Evolutionary conservation across 2,329 filamentous ascomycete species (phyloP), one percentile per base, ranked within the genome.

Genomic region (Mollisiaceae sp.): DNA sequence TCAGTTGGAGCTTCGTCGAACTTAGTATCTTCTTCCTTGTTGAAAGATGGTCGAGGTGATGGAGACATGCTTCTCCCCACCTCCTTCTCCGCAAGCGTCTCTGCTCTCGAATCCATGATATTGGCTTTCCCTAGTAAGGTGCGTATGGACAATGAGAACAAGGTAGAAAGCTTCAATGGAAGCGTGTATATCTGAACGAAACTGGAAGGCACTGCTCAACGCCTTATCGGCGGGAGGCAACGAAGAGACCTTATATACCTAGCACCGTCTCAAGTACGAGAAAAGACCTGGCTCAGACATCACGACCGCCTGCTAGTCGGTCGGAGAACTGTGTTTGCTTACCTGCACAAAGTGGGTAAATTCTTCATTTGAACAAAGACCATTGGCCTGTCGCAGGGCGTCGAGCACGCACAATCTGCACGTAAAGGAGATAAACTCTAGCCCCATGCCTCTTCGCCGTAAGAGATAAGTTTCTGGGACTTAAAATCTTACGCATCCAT

Each of bases 51-150:
- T 4, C 27, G 52, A 12, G 71, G 66, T 35, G 71, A 69, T 8
- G 68, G 65, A 0, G 69, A 62, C 15, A 43, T 39, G 50, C 65
- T 71, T 65, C 67, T 67, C 8, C 63, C 67, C 8, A 63, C 54
- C 14, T 73, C 69, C 41, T 68, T 68, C 15, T 70, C 70, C 18
- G 65, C 64, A 1, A 71, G 59, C 3, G 70, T 73, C 47, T 56
- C 60, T 59, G 70, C 59, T 65, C 67, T 67, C 9, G 70, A 71
- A 63, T 73, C 70, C 66, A 67, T 62, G 45, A 12, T 54, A 18
- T 54, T 18, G 24, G 24, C 22, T 32, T 4, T 54, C 24, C 32
- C 50, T 54, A 18, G n/a, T 24, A 22, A 27, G 24, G 18, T 18
- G 50, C 14, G 50, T 54, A 32, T 35, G 22, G 32, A 32, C 12